phyloP scores from a whole-genome alignment of 352 stramenopile species.

The Thalassiosira mediterranea region DNA sequence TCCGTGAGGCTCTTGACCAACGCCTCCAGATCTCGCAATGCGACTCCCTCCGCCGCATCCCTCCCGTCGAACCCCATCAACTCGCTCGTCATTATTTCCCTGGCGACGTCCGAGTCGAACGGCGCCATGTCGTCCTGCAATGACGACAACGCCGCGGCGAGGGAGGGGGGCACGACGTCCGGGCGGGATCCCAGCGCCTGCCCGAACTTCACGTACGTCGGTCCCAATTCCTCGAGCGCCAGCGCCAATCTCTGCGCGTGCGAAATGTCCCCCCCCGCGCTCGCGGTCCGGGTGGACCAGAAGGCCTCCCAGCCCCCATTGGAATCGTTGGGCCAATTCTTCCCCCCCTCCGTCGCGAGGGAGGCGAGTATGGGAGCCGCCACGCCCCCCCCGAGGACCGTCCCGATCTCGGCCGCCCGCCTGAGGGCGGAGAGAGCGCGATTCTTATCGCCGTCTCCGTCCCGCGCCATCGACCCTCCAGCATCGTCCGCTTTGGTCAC shows the following conservation, averaged over 20 bases:
- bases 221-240: slow-evolving; percentile 79
- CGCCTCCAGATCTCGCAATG: slow-evolving; percentile 38
- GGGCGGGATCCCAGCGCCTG: slow-evolving; percentile 80
- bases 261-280: slow-evolving; percentile 14
- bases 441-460: not conserved
- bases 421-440: slow-evolving; percentile 17
- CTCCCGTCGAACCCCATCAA: slow-evolving; percentile 13
- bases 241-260: slow-evolving; percentile 53
- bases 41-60: not conserved
- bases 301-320: slow-evolving; percentile 42
- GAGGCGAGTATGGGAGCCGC: slow-evolving; percentile 40
- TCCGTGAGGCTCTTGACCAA: slow-evolving; percentile 57
- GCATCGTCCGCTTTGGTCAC: too few species aligned
- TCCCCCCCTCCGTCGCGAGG: not conserved
- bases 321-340: slow-evolving; percentile 9
- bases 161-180: slow-evolving; percentile 79
- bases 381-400: slow-evolving; percentile 35
- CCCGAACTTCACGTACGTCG: slow-evolving; percentile 86
- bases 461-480: too few species aligned
- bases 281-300: slow-evolving; percentile 24
- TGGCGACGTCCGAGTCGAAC: slow-evolving; percentile 75
- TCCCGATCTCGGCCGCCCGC: slow-evolving; percentile 48
- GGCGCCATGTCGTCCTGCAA: slow-evolving; percentile 85
- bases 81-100: slow-evolving; percentile 59
- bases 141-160: slow-evolving; percentile 61